Conservation (phyloP, 306 rosid genomes). For the Vicia villosa region DNA sequence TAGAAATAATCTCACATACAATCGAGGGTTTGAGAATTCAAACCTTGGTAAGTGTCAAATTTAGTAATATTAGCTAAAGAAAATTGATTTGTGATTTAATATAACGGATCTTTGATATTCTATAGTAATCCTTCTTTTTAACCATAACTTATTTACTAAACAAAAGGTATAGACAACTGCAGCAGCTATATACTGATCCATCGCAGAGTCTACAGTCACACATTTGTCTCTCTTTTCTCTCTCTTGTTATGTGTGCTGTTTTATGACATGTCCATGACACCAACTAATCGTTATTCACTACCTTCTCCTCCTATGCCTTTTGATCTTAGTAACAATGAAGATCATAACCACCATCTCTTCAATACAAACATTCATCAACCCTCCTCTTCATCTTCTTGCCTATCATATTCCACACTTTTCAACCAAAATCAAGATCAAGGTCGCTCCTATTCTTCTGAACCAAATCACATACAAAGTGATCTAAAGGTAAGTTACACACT, state of each 20-base stretch:
- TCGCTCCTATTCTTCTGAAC: conserved; percentile 32
- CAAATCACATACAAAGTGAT: conserved; percentile 41
- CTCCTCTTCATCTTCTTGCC: conserved; percentile 48
- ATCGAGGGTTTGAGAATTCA: too few relatives aligned
- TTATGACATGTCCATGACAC: conserved; percentile 44
- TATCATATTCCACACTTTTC: conserved; percentile 35
- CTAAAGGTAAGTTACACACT: conserved; percentile 35
- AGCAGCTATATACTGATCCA: conserved; percentile 9
- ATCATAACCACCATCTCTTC: conserved; percentile 38
- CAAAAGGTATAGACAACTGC: conserved; percentile 18
- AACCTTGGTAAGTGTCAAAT: too few relatives aligned
- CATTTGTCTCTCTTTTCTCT: neutral
- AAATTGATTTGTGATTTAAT: too few relatives aligned
- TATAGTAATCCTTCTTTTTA: neutral
- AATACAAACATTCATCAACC: conserved; percentile 38
- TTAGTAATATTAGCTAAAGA: too few relatives aligned
- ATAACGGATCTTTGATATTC: too few relatives aligned
- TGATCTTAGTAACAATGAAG: conserved; percentile 48
- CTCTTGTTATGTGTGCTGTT: conserved; percentile 19
- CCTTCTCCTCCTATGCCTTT: conserved; percentile 44
- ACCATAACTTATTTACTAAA: conserved; percentile 17
- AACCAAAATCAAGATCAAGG: conserved; percentile 45
- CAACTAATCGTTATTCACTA: conserved; percentile 42
- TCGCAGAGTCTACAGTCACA: neutral
- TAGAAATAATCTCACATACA: too few relatives aligned